These are phyloP conservation scores for Clitoria ternatea DNA, from an alignment of 306 rosid species.

Conservation along the genomic window DNA sequence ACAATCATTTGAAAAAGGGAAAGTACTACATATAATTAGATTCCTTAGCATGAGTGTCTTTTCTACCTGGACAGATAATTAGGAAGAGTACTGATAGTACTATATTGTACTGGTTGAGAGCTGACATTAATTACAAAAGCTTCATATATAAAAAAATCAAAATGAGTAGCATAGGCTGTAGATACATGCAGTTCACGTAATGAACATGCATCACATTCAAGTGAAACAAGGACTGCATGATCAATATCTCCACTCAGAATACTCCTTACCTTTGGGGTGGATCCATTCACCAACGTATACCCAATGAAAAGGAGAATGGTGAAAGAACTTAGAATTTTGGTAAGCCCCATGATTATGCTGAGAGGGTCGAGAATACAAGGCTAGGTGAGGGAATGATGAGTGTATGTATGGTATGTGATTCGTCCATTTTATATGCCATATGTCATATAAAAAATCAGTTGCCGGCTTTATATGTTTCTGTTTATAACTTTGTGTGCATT, in stretches of 20 bases:
- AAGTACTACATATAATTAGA: too few relatives aligned
- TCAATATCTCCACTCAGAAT: background rate
- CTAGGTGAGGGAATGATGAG: conserved; percentile 14
- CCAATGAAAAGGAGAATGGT: conserved; percentile 35
- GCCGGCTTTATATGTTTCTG: conserved; percentile 44
- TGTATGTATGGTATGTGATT: background rate
- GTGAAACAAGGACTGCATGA: background rate
- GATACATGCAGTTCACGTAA: conserved; percentile 30
- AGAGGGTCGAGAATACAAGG: conserved; percentile 5
- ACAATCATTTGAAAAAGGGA: too few relatives aligned
- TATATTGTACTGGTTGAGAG: too few relatives aligned
- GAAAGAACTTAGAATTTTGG: conserved; percentile 18
- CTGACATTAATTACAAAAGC: too few relatives aligned
- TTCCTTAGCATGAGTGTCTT: too few relatives aligned
- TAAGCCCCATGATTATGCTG: conserved; percentile 26
- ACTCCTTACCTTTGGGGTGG: conserved; percentile 40
- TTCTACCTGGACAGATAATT: too few relatives aligned
- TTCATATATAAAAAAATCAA: background rate
- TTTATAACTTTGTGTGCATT: conserved; percentile 17
- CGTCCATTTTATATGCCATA: conserved; percentile 20
- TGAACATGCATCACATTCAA: background rate
- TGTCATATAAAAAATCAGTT: background rate
- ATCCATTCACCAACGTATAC: conserved; percentile 39
- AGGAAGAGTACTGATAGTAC: too few relatives aligned
- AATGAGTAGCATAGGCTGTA: background rate